phyloP scores from a whole-genome alignment of 345 rosid genomes.

The Populus tremula region DNA sequence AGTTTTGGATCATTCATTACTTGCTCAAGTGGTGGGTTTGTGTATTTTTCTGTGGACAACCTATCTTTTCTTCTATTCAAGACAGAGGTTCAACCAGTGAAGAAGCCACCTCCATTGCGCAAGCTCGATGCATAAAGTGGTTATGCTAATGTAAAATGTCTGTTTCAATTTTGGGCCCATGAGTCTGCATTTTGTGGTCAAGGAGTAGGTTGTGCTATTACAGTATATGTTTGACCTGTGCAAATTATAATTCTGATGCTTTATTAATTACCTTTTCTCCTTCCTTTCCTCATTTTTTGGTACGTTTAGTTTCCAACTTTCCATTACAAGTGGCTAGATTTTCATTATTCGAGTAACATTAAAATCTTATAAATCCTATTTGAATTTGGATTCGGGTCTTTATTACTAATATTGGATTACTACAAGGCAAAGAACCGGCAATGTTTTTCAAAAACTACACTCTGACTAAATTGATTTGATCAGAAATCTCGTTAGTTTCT shows the following conservation, averaged over 20 bases:
- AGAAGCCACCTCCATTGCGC: conserved; percentile 13
- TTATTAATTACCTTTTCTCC: not conserved
- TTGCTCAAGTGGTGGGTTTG: conserved; percentile 41
- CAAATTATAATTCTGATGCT: not conserved
- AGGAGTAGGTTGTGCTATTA: not conserved
- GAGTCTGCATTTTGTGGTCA: not conserved
- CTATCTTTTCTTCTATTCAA: conserved; percentile 59
- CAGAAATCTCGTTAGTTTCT: not conserved
- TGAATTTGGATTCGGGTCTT: not conserved
- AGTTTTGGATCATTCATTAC: conserved; percentile 46
- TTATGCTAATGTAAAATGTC: not conserved
- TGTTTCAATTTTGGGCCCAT: not conserved
- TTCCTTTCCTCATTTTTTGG: not conserved
- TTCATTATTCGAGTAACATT: not conserved
- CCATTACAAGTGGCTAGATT: not conserved
- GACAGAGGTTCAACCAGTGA: conserved; percentile 49
- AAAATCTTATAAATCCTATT: not conserved
- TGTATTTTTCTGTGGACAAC: conserved; percentile 41
- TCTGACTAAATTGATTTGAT: not conserved
- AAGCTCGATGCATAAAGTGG: conserved; percentile 10
- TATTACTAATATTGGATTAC: not conserved
- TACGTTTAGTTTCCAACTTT: not conserved
- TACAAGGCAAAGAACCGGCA: not conserved
- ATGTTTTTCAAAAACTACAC: not conserved
- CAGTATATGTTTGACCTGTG: not conserved